Percentiles rank a stretch among this genome's conserved stretches.
These are phyloP conservation scores for Candida stauntonica DNA, from an alignment of 805 yeast species.

Conservation along the genomic window DNA sequence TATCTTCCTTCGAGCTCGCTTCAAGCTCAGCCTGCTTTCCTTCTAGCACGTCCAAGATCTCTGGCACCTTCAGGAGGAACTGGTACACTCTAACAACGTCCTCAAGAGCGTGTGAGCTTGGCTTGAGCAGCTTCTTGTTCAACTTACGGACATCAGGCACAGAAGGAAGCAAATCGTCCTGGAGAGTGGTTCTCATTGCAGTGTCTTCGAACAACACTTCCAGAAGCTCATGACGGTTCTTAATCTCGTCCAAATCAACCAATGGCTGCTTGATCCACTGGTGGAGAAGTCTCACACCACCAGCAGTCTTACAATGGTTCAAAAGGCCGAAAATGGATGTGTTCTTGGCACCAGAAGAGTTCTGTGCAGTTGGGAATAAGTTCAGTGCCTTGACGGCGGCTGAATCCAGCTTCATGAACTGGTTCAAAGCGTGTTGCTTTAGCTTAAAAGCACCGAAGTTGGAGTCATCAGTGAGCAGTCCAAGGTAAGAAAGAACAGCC, in stretches of 20 bases:
- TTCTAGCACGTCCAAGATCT: slow-evolving; percentile 49
- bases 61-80: slow-evolving; percentile 67
- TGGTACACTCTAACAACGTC: slow-evolving; percentile 90
- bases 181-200: slow-evolving; percentile 57
- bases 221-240: slow-evolving; percentile 71
- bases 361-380: slow-evolving; percentile 55
- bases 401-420: slow-evolving; percentile 85
- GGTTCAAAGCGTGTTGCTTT: slow-evolving; percentile 64
- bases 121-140: slow-evolving; percentile 55
- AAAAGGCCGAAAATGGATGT: slow-evolving; percentile 75
- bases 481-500: slow-evolving; percentile 67
- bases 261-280: slow-evolving; percentile 98
- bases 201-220: slow-evolving; percentile 67
- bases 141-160: slow-evolving; percentile 84
- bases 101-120: slow-evolving; percentile 59
- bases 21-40: slow-evolving; percentile 36
- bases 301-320: slow-evolving; percentile 82
- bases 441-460: slow-evolving; percentile 53
- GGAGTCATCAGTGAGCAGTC: slow-evolving; percentile 52
- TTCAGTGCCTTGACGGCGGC: slow-evolving; percentile 87
- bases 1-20: slow-evolving; percentile 15
- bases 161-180: slow-evolving; percentile 58
- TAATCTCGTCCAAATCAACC: slow-evolving; percentile 55
- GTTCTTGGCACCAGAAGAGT: slow-evolving; percentile 36
- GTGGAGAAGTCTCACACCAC: slow-evolving; percentile 83